These are phyloP conservation scores for Yamadazyma dushanensis DNA, from an alignment of 1,139 yeast species.

Conservation along the genomic window DNA sequence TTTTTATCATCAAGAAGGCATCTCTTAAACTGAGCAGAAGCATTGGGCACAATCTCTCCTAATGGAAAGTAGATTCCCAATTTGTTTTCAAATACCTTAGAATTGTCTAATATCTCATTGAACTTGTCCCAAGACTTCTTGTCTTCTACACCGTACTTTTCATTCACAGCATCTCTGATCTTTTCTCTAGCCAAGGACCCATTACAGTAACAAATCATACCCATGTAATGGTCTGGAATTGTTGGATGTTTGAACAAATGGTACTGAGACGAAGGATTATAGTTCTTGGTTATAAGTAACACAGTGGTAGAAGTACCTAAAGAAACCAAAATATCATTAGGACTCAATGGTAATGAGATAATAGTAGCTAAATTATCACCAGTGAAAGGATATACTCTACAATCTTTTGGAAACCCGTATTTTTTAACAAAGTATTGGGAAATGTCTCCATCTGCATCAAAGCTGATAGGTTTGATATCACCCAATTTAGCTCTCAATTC, in stretches of 20 bases:
- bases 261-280: constrained; percentile 76
- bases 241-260: constrained; percentile 89
- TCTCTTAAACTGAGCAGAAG: constrained; percentile 57
- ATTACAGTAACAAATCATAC: constrained; percentile 92
- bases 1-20: constrained; percentile 33
- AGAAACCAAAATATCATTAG: constrained; percentile 77
- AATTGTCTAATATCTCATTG: constrained; percentile 50
- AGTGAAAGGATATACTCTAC: constrained; percentile 70
- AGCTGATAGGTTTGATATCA: constrained; percentile 47
- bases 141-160: constrained; percentile 32
- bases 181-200: constrained; percentile 86
- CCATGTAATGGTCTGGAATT: constrained; percentile 76
- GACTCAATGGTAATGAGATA: constrained; percentile 72
- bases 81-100: constrained; percentile 38
- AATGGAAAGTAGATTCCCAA: constrained; percentile 84
- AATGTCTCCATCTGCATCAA: constrained; percentile 42
- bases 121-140: constrained; percentile 63
- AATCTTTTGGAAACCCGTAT: constrained; percentile 57
- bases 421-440: constrained; percentile 59
- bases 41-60: constrained; percentile 88
- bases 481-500: constrained; percentile 54
- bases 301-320: constrained; percentile 92
- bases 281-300: constrained; percentile 73
- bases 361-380: constrained; percentile 93
- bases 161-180: constrained; percentile 64